Conservation (phyloP, 164 flowering plant species). For the Sedum album region DNA sequence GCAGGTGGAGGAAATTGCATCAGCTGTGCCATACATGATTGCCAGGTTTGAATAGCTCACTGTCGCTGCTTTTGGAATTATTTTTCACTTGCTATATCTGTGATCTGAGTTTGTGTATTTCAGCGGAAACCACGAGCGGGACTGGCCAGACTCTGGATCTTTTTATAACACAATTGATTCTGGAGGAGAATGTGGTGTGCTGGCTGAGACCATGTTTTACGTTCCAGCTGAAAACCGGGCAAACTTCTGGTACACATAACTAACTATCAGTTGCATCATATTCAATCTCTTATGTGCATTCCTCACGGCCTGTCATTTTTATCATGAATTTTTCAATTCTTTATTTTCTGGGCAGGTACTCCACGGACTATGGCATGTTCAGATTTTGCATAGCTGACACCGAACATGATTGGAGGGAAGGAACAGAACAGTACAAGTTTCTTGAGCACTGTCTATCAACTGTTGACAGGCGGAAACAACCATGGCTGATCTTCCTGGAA, state of each 20-base stretch:
- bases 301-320: neutral
- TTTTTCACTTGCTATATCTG: neutral
- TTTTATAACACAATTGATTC: constrained; percentile 50
- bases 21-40: constrained; percentile 64
- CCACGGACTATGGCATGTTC: constrained; percentile 94
- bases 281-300: neutral
- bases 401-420: constrained; percentile 94
- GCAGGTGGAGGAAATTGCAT: constrained; percentile 66
- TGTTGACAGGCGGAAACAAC: constrained; percentile 79
- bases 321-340: neutral
- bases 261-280: neutral
- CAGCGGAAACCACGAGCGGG: constrained; percentile 80
- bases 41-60: constrained; percentile 30
- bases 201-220: constrained; percentile 51
- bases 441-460: constrained; percentile 81
- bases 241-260: constrained; percentile 45
- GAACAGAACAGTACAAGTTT: constrained; percentile 76
- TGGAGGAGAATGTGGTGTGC: constrained; percentile 81
- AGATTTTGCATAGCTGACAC: constrained; percentile 85
- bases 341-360: constrained; percentile 43
- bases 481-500: constrained; percentile 90
- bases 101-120: constrained; percentile 10
- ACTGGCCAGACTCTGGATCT: constrained; percentile 65
- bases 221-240: constrained; percentile 62
- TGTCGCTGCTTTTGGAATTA: neutral